A percentile compares a stretch with the other conserved stretches of the same genome.
These are phyloP conservation scores for Colletotrichum sp. DNA, from an alignment of 2,329 filamentous ascomycete genomes.

Conservation along the genomic window DNA sequence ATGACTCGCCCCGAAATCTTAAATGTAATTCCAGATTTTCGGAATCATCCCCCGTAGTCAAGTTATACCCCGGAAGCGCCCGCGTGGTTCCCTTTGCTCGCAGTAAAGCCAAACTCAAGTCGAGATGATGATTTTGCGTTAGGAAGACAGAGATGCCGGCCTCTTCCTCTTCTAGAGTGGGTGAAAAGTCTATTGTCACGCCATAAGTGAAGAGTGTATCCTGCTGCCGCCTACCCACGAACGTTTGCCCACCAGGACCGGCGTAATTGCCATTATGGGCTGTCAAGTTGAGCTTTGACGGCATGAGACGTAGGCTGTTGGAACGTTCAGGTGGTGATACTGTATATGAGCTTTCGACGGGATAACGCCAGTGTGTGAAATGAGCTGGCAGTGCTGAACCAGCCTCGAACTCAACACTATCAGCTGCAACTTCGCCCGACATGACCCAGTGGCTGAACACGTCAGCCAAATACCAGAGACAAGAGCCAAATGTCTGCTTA, in stretches of 20 bases:
- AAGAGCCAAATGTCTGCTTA: constrained; percentile 26
- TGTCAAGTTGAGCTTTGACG: constrained; percentile 58
- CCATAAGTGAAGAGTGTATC: constrained; percentile 58
- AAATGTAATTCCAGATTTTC: constrained; percentile 40
- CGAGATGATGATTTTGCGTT: constrained; percentile 57
- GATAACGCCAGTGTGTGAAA: constrained; percentile 62
- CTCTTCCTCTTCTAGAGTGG: constrained; percentile 45
- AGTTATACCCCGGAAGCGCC: not conserved
- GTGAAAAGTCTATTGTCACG: constrained; percentile 49
- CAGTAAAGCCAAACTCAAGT: constrained; percentile 42
- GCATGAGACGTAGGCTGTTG: constrained; percentile 49
- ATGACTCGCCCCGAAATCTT: constrained; percentile 48
- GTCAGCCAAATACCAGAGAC: not conserved
- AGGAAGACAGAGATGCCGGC: constrained; percentile 59
- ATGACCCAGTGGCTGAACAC: constrained; percentile 30
- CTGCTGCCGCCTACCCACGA: constrained; percentile 59
- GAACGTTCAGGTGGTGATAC: constrained; percentile 46
- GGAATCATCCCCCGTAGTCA: not conserved
- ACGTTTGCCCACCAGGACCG: constrained; percentile 36
- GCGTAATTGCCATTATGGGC: constrained; percentile 50
- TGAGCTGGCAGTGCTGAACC: constrained; percentile 51
- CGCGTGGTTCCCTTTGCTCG: not conserved
- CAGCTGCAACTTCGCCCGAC: constrained; percentile 33
- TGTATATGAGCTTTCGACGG: constrained; percentile 47
- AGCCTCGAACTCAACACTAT: constrained; percentile 50